Base-by-base conservation (phyloP, 2,329 filamentous ascomycete genomes). In the Stagonosporopsis cucurbitacearum region DNA sequence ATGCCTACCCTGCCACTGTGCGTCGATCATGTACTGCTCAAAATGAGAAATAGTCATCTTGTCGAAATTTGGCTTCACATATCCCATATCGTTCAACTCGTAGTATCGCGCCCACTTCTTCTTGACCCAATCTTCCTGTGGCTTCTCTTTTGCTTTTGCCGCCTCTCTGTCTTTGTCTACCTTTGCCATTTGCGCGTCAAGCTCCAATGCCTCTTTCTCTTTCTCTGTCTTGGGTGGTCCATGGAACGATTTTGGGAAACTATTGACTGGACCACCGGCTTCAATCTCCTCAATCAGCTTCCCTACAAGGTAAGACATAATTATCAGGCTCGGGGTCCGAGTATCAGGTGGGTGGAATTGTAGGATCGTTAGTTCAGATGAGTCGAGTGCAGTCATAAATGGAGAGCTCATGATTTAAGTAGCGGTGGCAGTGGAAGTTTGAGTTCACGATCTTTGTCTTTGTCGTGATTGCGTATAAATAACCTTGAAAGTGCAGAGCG, bases 21-120 rank as follows among this genome's bases (percentile, higher is more conserved):
- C 25, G 23, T 52, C 50, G 2, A 45, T 33, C 35, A 41, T 41
- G 42, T 46, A 46, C 26, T 52, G 25, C 35, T 39, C 19, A 15
- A 45, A 51, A 8, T 28, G 35, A n/a, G 19, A 3, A 17, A 19
- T 0, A 1, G 8, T 47, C 36, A 47, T 47, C 17, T 36, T 47
- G 26, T 19, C 12, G 20, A 47, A 36, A 7, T 46, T 40, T 8
- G 28, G 43, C 42, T 47, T 42, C n/a, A 46, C 32, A 15, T 28
- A 12, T 19, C 26, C 42, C 13, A 36, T 40, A 15, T 28, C 19
- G 8, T 47, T 47, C 8, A 23, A 7, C n/a, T 36, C 50, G 22
- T 47, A 30, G 17, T 42, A 53, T n/a, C 36, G 32, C 19, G 6
- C 13, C 36, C 20, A 30, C 22, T 41, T 53, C 36, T 35, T 15